Evolutionary conservation across 2,329 filamentous ascomycete genomes (phyloP).

Genomic region (Decorospora gaudefroyi): DNA sequence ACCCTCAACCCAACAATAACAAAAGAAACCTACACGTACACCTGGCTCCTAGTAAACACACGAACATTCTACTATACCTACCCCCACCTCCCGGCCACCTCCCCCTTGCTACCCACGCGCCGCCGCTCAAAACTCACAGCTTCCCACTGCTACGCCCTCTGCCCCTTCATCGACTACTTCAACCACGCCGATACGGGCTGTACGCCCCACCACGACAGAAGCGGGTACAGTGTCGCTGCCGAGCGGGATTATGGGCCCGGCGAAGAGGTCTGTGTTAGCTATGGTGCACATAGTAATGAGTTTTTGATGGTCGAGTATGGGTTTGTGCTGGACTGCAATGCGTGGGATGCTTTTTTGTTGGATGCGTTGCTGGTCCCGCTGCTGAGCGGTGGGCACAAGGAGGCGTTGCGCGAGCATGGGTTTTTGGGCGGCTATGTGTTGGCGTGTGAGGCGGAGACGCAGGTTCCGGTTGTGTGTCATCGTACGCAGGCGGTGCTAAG

Average conservation of each 20-base stretch:
- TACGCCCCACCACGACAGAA: conserved; percentile 56
- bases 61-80: conserved; percentile 63
- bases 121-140: conserved; percentile 49
- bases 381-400: conserved; percentile 38
- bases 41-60: conserved; percentile 65
- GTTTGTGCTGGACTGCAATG: conserved; percentile 49
- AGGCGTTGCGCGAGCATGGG: conserved; percentile 50
- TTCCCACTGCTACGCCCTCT: conserved; percentile 68
- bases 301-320: conserved; percentile 71
- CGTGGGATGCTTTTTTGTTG: conserved; percentile 49
- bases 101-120: conserved; percentile 50
- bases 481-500: conserved; percentile 54
- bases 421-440: conserved; percentile 48
- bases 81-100: conserved; percentile 46
- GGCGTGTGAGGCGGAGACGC: conserved; percentile 1
- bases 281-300: conserved; percentile 73
- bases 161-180: conserved; percentile 74
- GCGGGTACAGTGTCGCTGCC: conserved; percentile 61
- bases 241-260: conserved; percentile 57
- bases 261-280: conserved; percentile 70
- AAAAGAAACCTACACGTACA: conserved; percentile 56
- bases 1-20: conserved; percentile 52
- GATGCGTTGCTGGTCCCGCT: conserved; percentile 51
- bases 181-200: conserved; percentile 60
- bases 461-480: conserved; percentile 45